Percentiles rank a stretch among this genome's conserved stretches.
These are phyloP conservation scores for Curvularia verruculosa DNA, from an alignment of 2,329 filamentous ascomycete genomes.

Conservation along the genomic window DNA sequence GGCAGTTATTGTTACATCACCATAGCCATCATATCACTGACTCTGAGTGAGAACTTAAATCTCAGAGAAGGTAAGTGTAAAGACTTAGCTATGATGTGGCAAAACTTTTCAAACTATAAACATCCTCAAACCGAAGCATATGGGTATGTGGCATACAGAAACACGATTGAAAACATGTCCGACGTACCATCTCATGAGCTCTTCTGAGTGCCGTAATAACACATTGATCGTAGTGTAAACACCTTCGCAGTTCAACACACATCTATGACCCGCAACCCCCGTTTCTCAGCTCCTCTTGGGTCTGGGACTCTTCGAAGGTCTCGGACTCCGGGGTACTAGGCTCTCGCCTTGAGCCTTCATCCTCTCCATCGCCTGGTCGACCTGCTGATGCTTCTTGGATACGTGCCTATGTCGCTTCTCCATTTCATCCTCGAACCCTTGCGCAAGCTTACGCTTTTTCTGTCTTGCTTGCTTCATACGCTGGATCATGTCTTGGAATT, in stretches of 20 bases:
- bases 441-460: conserved; percentile 60
- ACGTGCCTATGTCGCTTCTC: conserved; percentile 60
- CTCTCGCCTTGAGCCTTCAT: conserved; percentile 63
- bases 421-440: conserved; percentile 62
- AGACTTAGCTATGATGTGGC: background rate
- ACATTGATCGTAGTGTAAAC: background rate
- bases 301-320: conserved; percentile 27
- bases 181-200: background rate
- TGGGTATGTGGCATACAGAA: conserved; percentile 14
- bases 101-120: background rate
- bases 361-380: conserved; percentile 57
- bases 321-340: conserved; percentile 56
- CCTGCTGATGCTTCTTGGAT: conserved; percentile 55
- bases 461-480: conserved; percentile 60
- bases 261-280: no score
- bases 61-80: background rate
- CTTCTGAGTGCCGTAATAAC: background rate
- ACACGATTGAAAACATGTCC: background rate
- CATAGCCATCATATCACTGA: background rate
- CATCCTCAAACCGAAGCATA: conserved; percentile 3
- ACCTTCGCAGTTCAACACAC: background rate
- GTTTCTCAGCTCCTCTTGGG: conserved; percentile 12
- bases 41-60: background rate
- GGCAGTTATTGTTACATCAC: background rate
- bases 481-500: conserved; percentile 58